These are phyloP conservation scores for Clonostachys byssicola DNA, from an alignment of 2,329 filamentous ascomycete genomes.

Conservation along the genomic window DNA sequence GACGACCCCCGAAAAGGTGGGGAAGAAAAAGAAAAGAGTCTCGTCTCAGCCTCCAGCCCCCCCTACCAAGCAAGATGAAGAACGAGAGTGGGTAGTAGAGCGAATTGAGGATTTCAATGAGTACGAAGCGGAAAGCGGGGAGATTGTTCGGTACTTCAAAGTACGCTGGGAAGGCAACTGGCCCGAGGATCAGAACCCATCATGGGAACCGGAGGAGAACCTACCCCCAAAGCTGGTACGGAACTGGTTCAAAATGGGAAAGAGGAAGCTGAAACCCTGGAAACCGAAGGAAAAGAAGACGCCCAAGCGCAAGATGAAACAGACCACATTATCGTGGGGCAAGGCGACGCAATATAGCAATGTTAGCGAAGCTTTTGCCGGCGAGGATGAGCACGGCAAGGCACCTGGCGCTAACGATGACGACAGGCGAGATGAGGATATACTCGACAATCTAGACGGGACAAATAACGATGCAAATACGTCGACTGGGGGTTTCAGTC, in stretches of 20 bases:
- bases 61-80: constrained; percentile 6
- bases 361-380: constrained; percentile 21
- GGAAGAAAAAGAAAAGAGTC: no score
- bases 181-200: constrained; percentile 50
- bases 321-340: constrained; percentile 14
- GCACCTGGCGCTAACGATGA: no score
- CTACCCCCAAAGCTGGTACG: constrained; percentile 34
- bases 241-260: constrained; percentile 26
- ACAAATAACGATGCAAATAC: no score
- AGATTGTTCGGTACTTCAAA: constrained; percentile 36
- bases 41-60: background rate
- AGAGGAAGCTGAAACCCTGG: background rate
- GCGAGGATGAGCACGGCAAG: constrained; percentile 2
- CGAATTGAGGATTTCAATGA: constrained; percentile 34
- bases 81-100: constrained; percentile 36
- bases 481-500: no score
- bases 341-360: constrained; percentile 13
- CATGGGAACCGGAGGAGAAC: constrained; percentile 54
- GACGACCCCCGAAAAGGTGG: no score
- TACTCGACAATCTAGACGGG: no score
- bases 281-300: background rate
- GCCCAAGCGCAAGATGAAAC: constrained; percentile 9
- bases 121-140: constrained; percentile 25
- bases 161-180: constrained; percentile 55
- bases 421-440: no score